Evolutionary conservation across 2,329 filamentous ascomycete species (phyloP).

Genomic region (Dactylellina leptospora): DNA sequence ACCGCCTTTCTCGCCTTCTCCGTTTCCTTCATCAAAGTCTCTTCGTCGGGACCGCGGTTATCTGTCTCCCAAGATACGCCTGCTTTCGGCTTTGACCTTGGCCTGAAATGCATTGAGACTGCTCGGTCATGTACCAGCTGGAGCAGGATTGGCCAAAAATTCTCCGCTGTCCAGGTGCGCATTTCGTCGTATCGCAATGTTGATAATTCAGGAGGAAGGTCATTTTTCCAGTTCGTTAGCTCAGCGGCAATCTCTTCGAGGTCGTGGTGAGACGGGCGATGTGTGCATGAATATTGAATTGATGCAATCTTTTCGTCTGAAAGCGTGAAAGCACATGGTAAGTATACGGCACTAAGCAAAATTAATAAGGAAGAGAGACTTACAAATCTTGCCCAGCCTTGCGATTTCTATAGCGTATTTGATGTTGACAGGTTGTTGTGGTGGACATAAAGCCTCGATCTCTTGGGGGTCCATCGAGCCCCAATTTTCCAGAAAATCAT

Average conservation of each 20-base stretch:
- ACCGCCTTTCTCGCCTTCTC: constrained; percentile 50
- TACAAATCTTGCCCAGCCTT: constrained; percentile 45
- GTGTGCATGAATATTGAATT: constrained; percentile 44
- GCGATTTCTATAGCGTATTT: constrained; percentile 48
- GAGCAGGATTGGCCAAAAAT: constrained; percentile 48
- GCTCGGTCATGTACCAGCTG: constrained; percentile 48
- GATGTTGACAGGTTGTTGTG: constrained; percentile 33
- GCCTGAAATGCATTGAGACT: constrained; percentile 49
- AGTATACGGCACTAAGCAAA: not conserved
- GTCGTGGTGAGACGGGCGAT: constrained; percentile 29
- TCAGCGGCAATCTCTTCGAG: constrained; percentile 35
- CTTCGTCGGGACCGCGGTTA: constrained; percentile 6
- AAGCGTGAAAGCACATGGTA: not conserved
- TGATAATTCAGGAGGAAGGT: constrained; percentile 37
- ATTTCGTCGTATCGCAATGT: constrained; percentile 49
- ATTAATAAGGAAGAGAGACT: not conserved
- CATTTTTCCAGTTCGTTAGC: constrained; percentile 40
- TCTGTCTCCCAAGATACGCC: constrained; percentile 28
- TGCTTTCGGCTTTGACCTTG: constrained; percentile 34
- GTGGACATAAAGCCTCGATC: constrained; percentile 27
- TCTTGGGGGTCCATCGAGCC: constrained; percentile 18
- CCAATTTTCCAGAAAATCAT: constrained; percentile 49
- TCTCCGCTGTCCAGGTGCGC: constrained; percentile 46
- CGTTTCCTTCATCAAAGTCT: constrained; percentile 32
- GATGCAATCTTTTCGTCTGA: constrained; percentile 47